Evolutionary conservation across 2,329 filamentous ascomycete genomes (phyloP).

Genomic region (Parasarocladium wereldwijsianum): DNA sequence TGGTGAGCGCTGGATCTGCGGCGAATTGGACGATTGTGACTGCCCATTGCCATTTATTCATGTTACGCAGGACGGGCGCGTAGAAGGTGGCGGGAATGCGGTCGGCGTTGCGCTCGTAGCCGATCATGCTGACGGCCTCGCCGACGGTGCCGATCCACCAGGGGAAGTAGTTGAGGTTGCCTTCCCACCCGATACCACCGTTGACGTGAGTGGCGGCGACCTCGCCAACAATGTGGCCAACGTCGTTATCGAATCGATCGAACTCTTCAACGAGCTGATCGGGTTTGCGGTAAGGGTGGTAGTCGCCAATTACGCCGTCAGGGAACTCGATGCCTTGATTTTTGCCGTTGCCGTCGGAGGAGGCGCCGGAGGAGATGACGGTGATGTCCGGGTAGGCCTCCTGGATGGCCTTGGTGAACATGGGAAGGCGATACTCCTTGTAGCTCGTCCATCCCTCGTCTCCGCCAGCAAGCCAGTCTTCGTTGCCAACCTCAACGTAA

Average conservation of each 20-base stretch:
- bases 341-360: slow-evolving; percentile 21
- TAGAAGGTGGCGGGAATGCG: slow-evolving; percentile 38
- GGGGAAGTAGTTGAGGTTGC: slow-evolving; percentile 29
- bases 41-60: slow-evolving; percentile 35
- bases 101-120: slow-evolving; percentile 50
- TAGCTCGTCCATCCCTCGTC: slow-evolving; percentile 30
- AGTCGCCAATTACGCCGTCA: slow-evolving; percentile 28
- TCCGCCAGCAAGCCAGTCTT: slow-evolving; percentile 44
- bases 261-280: slow-evolving; percentile 35
- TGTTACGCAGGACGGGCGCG: slow-evolving; percentile 32
- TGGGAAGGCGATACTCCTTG: slow-evolving; percentile 39
- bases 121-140: slow-evolving; percentile 50
- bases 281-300: slow-evolving; percentile 36
- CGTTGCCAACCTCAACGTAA: slow-evolving; percentile 54
- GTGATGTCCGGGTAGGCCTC: slow-evolving; percentile 40
- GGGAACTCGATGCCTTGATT: slow-evolving; percentile 28
- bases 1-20: slow-evolving; percentile 31
- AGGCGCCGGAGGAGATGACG: slow-evolving; percentile 34
- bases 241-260: slow-evolving; percentile 35
- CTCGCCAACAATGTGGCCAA: slow-evolving; percentile 28
- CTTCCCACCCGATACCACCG: slow-evolving; percentile 31
- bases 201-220: slow-evolving; percentile 36
- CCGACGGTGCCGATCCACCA: slow-evolving; percentile 47
- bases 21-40: slow-evolving; percentile 35
- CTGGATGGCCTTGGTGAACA: slow-evolving; percentile 45